Conservation (phyloP, 2,329 filamentous ascomycete genomes). For the Furcasterigmium furcatum region DNA sequence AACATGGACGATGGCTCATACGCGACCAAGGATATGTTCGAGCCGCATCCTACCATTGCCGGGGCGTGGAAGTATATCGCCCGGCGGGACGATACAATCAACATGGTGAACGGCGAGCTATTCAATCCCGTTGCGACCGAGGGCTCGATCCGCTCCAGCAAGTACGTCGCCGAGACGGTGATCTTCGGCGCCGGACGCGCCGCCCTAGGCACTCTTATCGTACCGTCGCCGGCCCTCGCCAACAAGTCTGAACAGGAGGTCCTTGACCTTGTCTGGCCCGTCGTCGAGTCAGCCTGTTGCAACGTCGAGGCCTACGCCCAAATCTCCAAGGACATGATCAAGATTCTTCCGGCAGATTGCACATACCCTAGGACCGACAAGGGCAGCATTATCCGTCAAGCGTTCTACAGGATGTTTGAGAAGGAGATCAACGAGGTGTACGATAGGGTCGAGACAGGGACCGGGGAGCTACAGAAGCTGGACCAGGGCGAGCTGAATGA, state of each 20-base stretch:
- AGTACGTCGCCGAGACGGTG: slow-evolving; percentile 48
- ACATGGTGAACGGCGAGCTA: slow-evolving; percentile 64
- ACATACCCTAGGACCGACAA: slow-evolving; percentile 36
- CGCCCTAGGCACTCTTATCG: slow-evolving; percentile 54
- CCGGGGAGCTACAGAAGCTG: slow-evolving; percentile 11
- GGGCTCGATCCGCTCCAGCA: slow-evolving; percentile 41
- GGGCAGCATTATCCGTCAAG: slow-evolving; percentile 25
- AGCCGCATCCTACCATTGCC: slow-evolving; percentile 43
- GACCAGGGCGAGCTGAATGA: slow-evolving; percentile 22
- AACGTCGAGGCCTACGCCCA: slow-evolving; percentile 24
- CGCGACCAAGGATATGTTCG: slow-evolving; percentile 62
- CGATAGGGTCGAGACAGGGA: slow-evolving; percentile 19
- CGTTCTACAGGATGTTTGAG: slow-evolving; percentile 11
- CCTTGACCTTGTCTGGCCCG: slow-evolving; percentile 26
- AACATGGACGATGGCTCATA: slow-evolving; percentile 60
- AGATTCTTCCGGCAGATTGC: slow-evolving; percentile 37
- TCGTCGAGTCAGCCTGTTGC: slow-evolving; percentile 25
- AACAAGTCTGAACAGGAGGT: slow-evolving; percentile 19
- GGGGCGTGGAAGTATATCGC: slow-evolving; percentile 62
- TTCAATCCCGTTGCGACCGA: slow-evolving; percentile 64
- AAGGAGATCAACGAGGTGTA: slow-evolving; percentile 22
- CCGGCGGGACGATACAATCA: slow-evolving; percentile 58
- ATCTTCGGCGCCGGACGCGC: slow-evolving; percentile 58
- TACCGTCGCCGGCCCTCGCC: slow-evolving; percentile 26
- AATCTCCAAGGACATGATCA: slow-evolving; percentile 46